Evolutionary conservation across 805 yeast genomes (phyloP).

Genomic region (Yamadazyma laniorum): DNA sequence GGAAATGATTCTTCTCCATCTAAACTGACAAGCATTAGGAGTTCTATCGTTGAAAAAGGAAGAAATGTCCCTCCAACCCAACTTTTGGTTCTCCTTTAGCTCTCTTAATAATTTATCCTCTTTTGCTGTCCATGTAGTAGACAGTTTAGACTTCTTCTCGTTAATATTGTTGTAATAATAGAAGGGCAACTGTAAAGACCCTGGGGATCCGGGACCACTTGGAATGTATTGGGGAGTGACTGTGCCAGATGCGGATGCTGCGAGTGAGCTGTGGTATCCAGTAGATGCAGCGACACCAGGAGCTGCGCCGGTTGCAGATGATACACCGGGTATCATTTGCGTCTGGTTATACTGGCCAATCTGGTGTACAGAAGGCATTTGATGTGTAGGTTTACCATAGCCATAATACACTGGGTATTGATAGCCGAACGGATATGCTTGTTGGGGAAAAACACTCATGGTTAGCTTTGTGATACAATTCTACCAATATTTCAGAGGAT

Average conservation of each 20-base stretch:
- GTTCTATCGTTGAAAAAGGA: slow-evolving; percentile 76
- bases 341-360: too few relatives aligned
- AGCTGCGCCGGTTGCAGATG: too few relatives aligned
- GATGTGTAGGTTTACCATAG: slow-evolving; percentile 3
- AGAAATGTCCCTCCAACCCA: slow-evolving; percentile 89
- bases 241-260: neutral
- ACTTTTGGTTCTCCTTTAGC: slow-evolving; percentile 75
- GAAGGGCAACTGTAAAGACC: slow-evolving; percentile 11
- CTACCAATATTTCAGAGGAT: too few relatives aligned
- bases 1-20: slow-evolving; percentile 69
- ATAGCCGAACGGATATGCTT: slow-evolving; percentile 11
- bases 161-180: slow-evolving; percentile 13
- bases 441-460: slow-evolving; percentile 14
- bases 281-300: too few relatives aligned
- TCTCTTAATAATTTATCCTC: slow-evolving; percentile 72
- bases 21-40: slow-evolving; percentile 84
- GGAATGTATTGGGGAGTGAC: slow-evolving; percentile 1
- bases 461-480: too few relatives aligned
- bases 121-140: slow-evolving; percentile 70
- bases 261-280: too few relatives aligned
- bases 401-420: slow-evolving; percentile 13
- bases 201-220: slow-evolving; percentile 1
- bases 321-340: slow-evolving; percentile 1
- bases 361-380: too few relatives aligned
- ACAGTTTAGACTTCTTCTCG: slow-evolving; percentile 29